A percentile compares a stretch with the other conserved stretches of the same genome.
phyloP scores from a whole-genome alignment of 2,329 filamentous ascomycete species.

The Colletotrichum australisinense region DNA sequence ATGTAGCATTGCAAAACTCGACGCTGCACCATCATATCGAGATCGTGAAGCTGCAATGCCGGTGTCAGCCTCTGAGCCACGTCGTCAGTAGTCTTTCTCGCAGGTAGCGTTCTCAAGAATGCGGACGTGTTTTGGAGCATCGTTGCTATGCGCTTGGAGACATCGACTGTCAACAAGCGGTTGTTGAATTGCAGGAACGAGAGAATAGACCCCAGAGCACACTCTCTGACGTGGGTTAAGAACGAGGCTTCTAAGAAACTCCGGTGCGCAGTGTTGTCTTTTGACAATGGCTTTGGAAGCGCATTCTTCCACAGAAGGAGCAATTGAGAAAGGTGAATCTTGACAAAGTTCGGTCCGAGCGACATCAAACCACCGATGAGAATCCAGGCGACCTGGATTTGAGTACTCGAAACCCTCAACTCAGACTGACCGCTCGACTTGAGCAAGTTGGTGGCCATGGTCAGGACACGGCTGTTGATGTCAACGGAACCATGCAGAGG shows the following conservation, averaged over 20 bases:
- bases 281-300: slow-evolving; percentile 91
- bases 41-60: slow-evolving; percentile 87
- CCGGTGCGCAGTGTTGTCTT: slow-evolving; percentile 87
- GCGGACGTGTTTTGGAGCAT: slow-evolving; percentile 96
- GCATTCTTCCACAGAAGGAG: slow-evolving; percentile 98
- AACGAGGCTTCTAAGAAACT: slow-evolving; percentile 92
- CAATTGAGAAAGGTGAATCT: slow-evolving; percentile 95
- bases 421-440: slow-evolving; percentile 95
- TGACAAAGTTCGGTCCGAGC: slow-evolving; percentile 96
- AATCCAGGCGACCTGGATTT: slow-evolving; percentile 98
- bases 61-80: slow-evolving; percentile 85
- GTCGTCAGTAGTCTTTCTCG: slow-evolving; percentile 88
- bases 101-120: slow-evolving; percentile 87
- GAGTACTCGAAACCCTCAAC: slow-evolving; percentile 88
- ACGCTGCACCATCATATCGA: slow-evolving; percentile 92
- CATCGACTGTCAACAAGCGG: slow-evolving; percentile 90
- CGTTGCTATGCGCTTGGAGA: slow-evolving; percentile 89
- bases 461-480: slow-evolving; percentile 90
- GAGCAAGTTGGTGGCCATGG: slow-evolving; percentile 89
- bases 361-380: slow-evolving; percentile 97
- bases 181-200: slow-evolving; percentile 95
- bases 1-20: slow-evolving; percentile 95
- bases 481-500: slow-evolving; percentile 96
- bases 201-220: slow-evolving; percentile 89
- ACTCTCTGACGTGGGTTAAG: slow-evolving; percentile 93